These are phyloP conservation scores for Balakata baccata DNA, from an alignment of 345 rosid species.

Conservation along the genomic window DNA sequence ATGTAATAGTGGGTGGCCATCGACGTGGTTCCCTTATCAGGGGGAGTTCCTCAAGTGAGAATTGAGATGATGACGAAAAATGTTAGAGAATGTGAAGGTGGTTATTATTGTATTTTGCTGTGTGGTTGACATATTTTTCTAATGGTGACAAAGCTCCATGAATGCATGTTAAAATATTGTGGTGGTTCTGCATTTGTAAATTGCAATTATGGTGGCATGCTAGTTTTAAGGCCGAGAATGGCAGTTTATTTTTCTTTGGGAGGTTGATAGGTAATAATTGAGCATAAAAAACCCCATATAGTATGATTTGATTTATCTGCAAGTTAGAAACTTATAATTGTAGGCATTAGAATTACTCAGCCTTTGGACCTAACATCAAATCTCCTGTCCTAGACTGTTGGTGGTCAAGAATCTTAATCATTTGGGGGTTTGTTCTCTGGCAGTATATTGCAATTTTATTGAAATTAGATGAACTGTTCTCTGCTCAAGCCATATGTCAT, in stretches of 20 bases:
- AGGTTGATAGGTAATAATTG: not conserved
- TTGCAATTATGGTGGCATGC: conserved; percentile 19
- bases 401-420: no score
- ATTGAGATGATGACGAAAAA: conserved; percentile 38
- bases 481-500: no score
- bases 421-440: no score
- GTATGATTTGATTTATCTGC: not conserved
- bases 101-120: conserved; percentile 18
- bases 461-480: no score
- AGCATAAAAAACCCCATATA: not conserved
- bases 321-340: not conserved
- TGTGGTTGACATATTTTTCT: conserved; percentile 21
- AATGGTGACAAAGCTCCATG: conserved; percentile 5
- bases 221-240: not conserved
- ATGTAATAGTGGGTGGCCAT: conserved; percentile 73
- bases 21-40: conserved; percentile 58
- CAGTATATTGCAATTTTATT: no score
- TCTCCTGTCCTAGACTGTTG: no score
- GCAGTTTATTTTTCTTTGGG: not conserved
- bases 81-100: not conserved
- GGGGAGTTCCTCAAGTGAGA: conserved; percentile 47
- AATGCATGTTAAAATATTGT: conserved; percentile 11
- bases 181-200: conserved; percentile 7
- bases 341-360: not conserved
- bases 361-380: not conserved